Percentiles rank a stretch among this genome's conserved stretches.
Conservation (phyloP, 768 basidiomycete genomes). For the Collybia mongolica region DNA sequence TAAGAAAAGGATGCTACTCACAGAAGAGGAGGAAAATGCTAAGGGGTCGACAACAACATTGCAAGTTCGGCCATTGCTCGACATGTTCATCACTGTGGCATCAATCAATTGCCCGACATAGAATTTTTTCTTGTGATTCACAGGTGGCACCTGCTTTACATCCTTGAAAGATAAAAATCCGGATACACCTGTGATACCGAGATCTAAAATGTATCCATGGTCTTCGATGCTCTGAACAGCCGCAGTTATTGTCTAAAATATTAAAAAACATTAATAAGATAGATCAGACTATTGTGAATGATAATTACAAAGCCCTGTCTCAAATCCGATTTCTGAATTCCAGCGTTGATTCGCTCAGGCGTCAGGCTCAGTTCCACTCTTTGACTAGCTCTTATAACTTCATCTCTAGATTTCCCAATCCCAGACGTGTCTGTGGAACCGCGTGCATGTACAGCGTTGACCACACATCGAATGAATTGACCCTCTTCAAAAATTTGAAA, state of each 20-base stretch:
- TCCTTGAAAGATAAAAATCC: conserved; percentile 87
- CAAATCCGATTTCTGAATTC: conserved; percentile 76
- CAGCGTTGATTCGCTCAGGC: conserved; percentile 83
- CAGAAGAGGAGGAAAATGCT: conserved; percentile 50
- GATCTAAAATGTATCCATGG: conserved; percentile 88
- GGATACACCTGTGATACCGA: conserved; percentile 75
- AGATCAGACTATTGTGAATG: conserved; percentile 2
- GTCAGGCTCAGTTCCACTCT: conserved; percentile 83
- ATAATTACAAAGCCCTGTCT: conserved; percentile 69
- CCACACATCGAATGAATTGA: conserved; percentile 80
- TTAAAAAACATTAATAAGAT: conserved; percentile 8
- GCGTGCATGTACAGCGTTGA: conserved; percentile 65
- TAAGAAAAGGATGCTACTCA: conserved; percentile 30
- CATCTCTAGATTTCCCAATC: conserved; percentile 64
- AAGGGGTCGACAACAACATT: conserved; percentile 58
- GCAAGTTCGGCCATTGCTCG: conserved; percentile 79
- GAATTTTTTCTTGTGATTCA: conserved; percentile 28
- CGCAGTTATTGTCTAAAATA: conserved; percentile 64
- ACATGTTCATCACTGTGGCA: conserved; percentile 62
- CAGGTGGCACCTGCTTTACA: conserved; percentile 35
- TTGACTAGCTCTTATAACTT: conserved; percentile 63
- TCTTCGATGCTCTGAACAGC: conserved; percentile 87
- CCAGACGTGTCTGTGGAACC: conserved; percentile 61
- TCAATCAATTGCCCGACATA: conserved; percentile 68
- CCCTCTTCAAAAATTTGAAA: conserved; percentile 77